Evolutionary conservation across 169 alveolate species (phyloP).

Genomic region (Eimeria maxima): DNA sequence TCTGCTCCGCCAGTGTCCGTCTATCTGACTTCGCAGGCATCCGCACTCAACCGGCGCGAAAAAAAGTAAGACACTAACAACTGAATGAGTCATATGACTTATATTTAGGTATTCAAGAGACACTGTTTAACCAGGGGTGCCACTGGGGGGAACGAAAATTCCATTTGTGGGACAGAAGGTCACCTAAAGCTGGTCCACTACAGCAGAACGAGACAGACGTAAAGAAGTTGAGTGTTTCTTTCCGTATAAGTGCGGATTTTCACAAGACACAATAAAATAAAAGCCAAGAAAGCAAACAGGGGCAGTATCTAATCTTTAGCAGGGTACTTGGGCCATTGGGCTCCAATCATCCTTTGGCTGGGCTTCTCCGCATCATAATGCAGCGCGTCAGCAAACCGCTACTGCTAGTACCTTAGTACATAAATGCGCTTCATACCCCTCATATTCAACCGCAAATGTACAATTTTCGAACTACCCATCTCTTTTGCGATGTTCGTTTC

Average conservation of each 20-base stretch:
- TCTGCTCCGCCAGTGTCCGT: slow-evolving; percentile 1
- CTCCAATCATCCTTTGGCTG: too few species aligned
- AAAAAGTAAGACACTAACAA: not conserved
- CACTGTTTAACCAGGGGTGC: not conserved
- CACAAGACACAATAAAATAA: not conserved
- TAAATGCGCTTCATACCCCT: not conserved
- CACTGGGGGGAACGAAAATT: not conserved
- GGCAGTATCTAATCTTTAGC: too few species aligned
- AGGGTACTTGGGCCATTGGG: too few species aligned
- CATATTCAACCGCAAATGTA: not conserved
- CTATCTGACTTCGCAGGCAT: not conserved
- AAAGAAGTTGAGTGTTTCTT: not conserved
- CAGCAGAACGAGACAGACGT: not conserved
- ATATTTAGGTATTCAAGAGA: not conserved
- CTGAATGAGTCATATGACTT: not conserved
- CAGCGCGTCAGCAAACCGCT: too few species aligned
- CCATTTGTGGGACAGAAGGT: not conserved
- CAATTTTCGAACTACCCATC: not conserved
- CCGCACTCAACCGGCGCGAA: not conserved
- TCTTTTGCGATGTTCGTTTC: not conserved
- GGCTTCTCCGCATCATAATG: too few species aligned
- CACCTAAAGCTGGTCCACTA: not conserved
- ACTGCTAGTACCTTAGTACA: too few species aligned
- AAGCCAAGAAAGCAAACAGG: not conserved
- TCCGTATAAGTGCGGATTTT: not conserved